These are phyloP conservation scores for Colletotrichum brevisporum DNA, from an alignment of 2,329 filamentous ascomycete genomes.

Conservation along the genomic window DNA sequence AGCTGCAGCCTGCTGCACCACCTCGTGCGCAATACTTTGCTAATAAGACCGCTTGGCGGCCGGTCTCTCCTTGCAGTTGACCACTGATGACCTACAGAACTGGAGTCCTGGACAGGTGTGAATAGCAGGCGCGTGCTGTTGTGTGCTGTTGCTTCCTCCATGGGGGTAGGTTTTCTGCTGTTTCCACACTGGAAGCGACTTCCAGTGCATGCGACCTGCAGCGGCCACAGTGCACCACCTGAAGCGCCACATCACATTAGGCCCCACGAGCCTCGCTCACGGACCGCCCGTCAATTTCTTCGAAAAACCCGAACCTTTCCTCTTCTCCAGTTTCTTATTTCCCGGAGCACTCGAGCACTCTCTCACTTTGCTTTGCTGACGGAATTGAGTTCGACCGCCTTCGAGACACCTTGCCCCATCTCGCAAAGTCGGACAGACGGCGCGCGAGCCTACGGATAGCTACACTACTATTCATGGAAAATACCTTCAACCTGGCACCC, in stretches of 20 bases:
- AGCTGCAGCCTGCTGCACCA: background rate
- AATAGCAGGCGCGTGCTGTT: background rate
- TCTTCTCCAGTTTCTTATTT: conserved; percentile 5
- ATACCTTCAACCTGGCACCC: conserved; percentile 1
- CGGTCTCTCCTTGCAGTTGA: background rate
- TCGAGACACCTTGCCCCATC: background rate
- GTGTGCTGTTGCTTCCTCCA: too few species aligned
- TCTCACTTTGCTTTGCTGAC: background rate
- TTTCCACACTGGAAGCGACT: background rate
- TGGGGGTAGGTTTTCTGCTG: too few species aligned
- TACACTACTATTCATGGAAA: conserved; percentile 10
- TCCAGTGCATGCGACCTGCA: background rate
- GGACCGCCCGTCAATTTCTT: conserved; percentile 29
- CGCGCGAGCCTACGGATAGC: background rate
- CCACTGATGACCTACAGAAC: background rate
- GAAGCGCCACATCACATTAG: conserved; percentile 15
- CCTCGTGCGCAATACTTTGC: conserved; percentile 1
- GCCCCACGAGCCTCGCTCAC: conserved; percentile 32
- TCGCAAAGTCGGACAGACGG: background rate
- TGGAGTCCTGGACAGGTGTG: conserved; percentile 1
- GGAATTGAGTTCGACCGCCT: background rate
- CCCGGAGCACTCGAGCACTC: background rate
- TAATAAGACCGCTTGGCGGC: conserved; percentile 27
- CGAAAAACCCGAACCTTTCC: conserved; percentile 3
- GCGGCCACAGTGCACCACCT: background rate